Conservation (phyloP, 2,329 filamentous ascomycete genomes). For the Aspergillus versicolor region DNA sequence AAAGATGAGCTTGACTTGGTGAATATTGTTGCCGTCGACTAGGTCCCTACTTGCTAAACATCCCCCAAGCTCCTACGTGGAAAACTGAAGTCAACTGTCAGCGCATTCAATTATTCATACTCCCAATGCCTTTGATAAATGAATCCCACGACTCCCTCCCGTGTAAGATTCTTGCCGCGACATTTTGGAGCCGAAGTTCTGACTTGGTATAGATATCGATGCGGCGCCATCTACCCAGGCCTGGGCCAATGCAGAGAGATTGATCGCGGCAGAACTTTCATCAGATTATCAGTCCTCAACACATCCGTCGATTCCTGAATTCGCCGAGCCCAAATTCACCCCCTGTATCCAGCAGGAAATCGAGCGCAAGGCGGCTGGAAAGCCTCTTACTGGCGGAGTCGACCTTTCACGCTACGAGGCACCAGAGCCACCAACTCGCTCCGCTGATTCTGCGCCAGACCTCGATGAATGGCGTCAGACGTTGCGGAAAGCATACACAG, state of each 20-base stretch:
- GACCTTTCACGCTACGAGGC: constrained; percentile 83
- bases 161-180: constrained; percentile 55
- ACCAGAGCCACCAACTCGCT: constrained; percentile 57
- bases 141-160: constrained; percentile 77
- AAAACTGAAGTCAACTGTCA: not conserved
- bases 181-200: constrained; percentile 14
- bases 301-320: constrained; percentile 60
- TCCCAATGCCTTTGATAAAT: constrained; percentile 64
- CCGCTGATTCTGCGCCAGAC: constrained; percentile 30
- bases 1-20: not conserved
- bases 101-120: not conserved
- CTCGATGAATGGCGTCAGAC: constrained; percentile 51
- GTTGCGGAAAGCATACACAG: constrained; percentile 57
- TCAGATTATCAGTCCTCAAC: constrained; percentile 48
- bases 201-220: constrained; percentile 70
- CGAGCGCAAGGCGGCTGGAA: constrained; percentile 60
- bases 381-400: constrained; percentile 62
- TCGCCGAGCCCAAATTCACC: constrained; percentile 59
- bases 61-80: not conserved
- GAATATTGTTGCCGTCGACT: not conserved
- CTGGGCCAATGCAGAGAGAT: constrained; percentile 65
- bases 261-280: constrained; percentile 67
- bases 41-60: not conserved
- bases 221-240: constrained; percentile 60
- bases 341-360: constrained; percentile 68